Evolutionary conservation across 2,329 filamentous ascomycete genomes (phyloP), one percentile per base, ranked within the genome.

Genomic region (Verticillium nonalfalfae): DNA sequence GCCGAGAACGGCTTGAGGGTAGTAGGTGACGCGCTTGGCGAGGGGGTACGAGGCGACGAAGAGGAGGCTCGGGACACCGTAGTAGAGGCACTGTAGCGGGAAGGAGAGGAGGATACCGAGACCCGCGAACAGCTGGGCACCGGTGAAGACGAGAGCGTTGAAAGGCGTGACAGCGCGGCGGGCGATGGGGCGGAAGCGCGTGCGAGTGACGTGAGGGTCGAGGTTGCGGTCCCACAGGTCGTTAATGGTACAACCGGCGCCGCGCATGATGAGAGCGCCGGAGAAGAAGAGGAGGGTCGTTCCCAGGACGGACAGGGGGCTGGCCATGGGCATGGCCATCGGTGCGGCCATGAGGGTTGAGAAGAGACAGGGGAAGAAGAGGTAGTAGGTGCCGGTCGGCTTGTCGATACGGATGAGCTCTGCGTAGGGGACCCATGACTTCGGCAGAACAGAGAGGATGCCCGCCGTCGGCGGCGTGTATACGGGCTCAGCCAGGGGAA

Each of bases 191-290:
- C 93, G 87, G 36, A 91, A 79, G 14, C 88, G 85, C 6, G 91
- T 96, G 57, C 93, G 85, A 1, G 83, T 76, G 14, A 96, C 92
- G 65, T 92, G 85, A 7, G 90, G 88, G 74, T 97, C 93, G 15
- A 96, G 86, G 68, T 95, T 90, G 60, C 91, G 86, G 74, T 96
- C 93, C 90, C 91, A 93, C 58, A 96, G 85, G 72, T 97, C 93
- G 72, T 96, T 96, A 76, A 96, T 92, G 18, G 90, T 90, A 74
- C 93, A 96, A 59, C 91, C 91, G 21, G 91, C 91, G 57, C 93
- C 90, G 63, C 93, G 89, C 90, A 96, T 95, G 66, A 96, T 83
- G 55, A 96, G 73, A 3, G 91, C 90, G 58, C 91, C 92, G 1
- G 85, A 80, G 68, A 90, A 84, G 76, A 96, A 95, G 57, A 95